A percentile compares a stretch with the other conserved stretches of the same genome.
Evolutionary conservation across 345 rosid genomes (phyloP).

Genomic region (Syzygium oleosum): DNA sequence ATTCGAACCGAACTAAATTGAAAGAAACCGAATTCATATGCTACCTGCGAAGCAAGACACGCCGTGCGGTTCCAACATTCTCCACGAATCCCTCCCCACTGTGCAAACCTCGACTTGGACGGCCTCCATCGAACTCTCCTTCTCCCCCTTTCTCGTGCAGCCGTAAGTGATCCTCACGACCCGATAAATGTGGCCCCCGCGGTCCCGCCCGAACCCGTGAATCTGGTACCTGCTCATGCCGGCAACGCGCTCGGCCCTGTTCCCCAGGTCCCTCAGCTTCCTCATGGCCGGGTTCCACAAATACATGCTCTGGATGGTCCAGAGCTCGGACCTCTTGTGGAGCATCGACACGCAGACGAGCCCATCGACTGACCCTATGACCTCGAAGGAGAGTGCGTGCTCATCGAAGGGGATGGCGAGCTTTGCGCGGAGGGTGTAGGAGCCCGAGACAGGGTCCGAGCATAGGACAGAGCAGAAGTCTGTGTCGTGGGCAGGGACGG

Average conservation of each 20-base stretch:
- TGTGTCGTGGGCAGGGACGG: accelerated
- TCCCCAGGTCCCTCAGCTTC: not conserved
- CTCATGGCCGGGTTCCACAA: not conserved
- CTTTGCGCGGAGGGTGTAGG: not conserved
- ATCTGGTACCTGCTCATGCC: not conserved
- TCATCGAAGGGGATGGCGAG: not conserved
- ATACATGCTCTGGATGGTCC: not conserved
- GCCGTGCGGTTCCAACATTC: not conserved
- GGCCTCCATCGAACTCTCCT: not conserved
- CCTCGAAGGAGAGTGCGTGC: not conserved
- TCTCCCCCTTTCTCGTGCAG: not conserved
- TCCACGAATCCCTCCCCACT: not conserved
- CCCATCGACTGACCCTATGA: not conserved
- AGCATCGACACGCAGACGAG: not conserved
- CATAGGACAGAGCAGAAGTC: not conserved
- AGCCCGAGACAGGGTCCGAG: not conserved
- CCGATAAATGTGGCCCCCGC: not conserved
- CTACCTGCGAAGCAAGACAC: not conserved
- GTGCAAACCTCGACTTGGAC: not conserved
- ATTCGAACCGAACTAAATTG: too few relatives aligned
- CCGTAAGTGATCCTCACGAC: not conserved
- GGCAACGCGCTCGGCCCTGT: not conserved
- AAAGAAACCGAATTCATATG: not conserved
- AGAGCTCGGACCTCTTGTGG: not conserved
- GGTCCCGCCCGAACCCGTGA: not conserved